Base-by-base conservation (phyloP, 225 moss, liverwort and hornwort genomes). In the Bryoerythrophyllum caledonicum region DNA sequence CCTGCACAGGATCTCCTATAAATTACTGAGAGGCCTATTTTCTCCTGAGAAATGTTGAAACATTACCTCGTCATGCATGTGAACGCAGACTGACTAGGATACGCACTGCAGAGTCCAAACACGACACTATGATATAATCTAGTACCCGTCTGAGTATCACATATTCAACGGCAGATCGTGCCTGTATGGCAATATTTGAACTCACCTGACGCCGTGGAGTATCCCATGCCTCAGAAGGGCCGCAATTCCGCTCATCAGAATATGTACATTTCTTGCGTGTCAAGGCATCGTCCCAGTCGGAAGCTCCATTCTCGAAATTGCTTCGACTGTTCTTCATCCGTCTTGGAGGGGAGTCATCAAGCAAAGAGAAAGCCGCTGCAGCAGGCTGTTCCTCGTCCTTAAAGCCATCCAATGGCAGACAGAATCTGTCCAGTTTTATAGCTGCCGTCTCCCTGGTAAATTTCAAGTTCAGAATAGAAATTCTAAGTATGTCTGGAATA, bases 281-380 rank as follows among this genome's bases (percentile, higher is more conserved):
- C 48, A 60, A 28, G 17, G 77, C 74, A 16, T 53, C 80, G 49
- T 74, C 67, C 72, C 54, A 72, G 41, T 72, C 68, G 43, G 55
- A 32, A 77, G 48, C 46, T 28, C 72, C 68, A 34, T 76, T 35
- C 54, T 74, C 77, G 68, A 72, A 75, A 68, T 72, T 55, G 52
- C 46, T 67, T 54, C 14, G 25, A 60, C 61, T 64, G 23, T 28
- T 65, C 65, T 74, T 73, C 58, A 62, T 74, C 70, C 28, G 76
- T n/a, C 65, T 75, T 55, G 60, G 69, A 68, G 83, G 65, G 61
- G 54, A 65, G 54, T 78, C 67, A 75, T 78, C 75, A 40, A 68
- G 34, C 5, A 63, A 60, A 16, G 60, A 48, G 38, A 72, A 80
- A 74, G 26, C 43, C 37, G 46, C 41, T 72, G 74, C 77, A 58